Base-by-base conservation (phyloP, 2,329 filamentous ascomycete genomes). In the Dothidotthia symphoricarpi region DNA sequence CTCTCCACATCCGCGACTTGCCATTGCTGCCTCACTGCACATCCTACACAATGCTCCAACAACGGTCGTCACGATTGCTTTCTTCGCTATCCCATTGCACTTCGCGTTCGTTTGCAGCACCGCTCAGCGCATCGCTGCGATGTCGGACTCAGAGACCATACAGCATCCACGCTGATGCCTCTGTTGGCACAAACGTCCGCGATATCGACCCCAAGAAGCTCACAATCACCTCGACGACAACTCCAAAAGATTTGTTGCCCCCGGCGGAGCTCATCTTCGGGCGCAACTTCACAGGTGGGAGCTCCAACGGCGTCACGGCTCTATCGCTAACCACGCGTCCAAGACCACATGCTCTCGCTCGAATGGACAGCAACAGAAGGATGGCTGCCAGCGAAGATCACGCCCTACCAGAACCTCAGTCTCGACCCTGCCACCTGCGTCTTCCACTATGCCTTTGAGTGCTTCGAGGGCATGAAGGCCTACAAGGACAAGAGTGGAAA, bases 391-490 rank as follows among this genome's bases (percentile, higher is more conserved):
- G 88, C 91, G 41, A 77, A 81, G 51, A 97, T 98, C 64, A 83
- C 80, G 13, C 93, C 93, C 14, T 97, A 97, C 76, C 89, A 96
- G 71, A 96, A 96, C 72, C 86, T 98, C 56, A 91, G 87, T 30
- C 85, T 98, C 58, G 93, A 97, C 69, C 93, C 93, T 16, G 88
- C 93, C 28, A 93, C 88, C 24, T 97, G 90, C 72, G 93, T 97
- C 47, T 91, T 98, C 73, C 93, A 98, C 78, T 98, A 98, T 71
- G 93, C 88, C 32, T 97, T 97, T 64, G 88, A 94, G 70, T 93
- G 86, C 68, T 98, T 98, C 70, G 93, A 98, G 75, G 93, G 93
- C 55, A 95, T 97, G 89, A 98, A 98, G 76, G 93, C 93, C 43
- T 98, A 98, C 78, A 94, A 91, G 70, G 88, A 95, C 72, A 81